Evolutionary conservation across 2,329 filamentous ascomycete species (phyloP).

Genomic region (Pestalotiopsis sp.): DNA sequence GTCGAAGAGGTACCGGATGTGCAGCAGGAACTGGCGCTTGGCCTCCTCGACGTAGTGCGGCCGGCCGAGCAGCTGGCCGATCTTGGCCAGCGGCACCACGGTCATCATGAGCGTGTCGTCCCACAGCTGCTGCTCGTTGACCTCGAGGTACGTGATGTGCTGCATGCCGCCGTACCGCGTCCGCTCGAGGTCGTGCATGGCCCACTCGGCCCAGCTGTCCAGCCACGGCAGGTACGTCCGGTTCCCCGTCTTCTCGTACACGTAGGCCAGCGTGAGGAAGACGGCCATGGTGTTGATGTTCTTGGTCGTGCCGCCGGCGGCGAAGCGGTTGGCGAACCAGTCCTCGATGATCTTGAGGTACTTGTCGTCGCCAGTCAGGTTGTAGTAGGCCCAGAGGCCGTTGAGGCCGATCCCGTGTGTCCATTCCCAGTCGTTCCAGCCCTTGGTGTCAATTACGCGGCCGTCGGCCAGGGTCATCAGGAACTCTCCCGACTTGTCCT

Average conservation of each 20-base stretch:
- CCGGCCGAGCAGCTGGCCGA: conserved; percentile 69
- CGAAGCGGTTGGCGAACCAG: conserved; percentile 73
- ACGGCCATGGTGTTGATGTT: conserved; percentile 87
- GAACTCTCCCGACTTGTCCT: conserved; percentile 75
- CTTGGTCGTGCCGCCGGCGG: conserved; percentile 74
- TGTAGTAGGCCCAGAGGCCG: conserved; percentile 82
- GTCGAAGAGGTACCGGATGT: conserved; percentile 80
- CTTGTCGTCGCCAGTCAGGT: conserved; percentile 63
- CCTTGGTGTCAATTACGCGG: conserved; percentile 80
- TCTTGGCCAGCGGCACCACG: conserved; percentile 78
- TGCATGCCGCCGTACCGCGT: conserved; percentile 75
- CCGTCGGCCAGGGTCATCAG: conserved; percentile 72
- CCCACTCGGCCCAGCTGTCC: conserved; percentile 82
- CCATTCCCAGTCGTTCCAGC: conserved; percentile 85
- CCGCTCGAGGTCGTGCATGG: conserved; percentile 73
- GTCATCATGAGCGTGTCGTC: conserved; percentile 91
- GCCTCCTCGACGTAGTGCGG: conserved; percentile 78
- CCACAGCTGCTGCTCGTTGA: conserved; percentile 78
- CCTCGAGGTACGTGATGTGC: conserved; percentile 72
- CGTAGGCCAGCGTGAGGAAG: conserved; percentile 73
- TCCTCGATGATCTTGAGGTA: conserved; percentile 69
- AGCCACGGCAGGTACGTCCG: conserved; percentile 75
- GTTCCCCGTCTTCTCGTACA: conserved; percentile 77
- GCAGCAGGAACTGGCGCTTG: conserved; percentile 75
- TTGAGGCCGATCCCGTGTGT: conserved; percentile 81